Base-by-base conservation (phyloP, 2,329 filamentous ascomycete species). In the Sclerotinia spermophila region DNA sequence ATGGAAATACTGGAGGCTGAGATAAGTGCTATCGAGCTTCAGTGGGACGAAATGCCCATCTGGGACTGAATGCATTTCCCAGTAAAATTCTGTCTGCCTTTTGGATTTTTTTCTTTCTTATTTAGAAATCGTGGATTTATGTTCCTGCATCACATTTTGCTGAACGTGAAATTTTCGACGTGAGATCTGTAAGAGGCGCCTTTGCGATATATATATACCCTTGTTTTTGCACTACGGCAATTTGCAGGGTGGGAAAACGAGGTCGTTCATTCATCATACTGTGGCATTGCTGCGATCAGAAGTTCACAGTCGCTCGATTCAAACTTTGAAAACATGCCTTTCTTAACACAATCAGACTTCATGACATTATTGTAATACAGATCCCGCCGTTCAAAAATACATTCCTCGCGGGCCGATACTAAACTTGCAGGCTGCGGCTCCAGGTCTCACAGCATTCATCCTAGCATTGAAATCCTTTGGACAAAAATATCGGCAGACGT, bases 1-100 rank as follows among this genome's bases (percentile, higher is more conserved):
- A 68, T 68, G 70, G 70, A 60, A 70, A 48, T 42, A 44, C 27
- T 58, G 64, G 64, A 73, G 70, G 72, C 72, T 73, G 70, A 73
- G 62, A 67, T 68, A 27, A 38, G 58, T 48, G 61, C 53, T 48
- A 56, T 59, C 69, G 66, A 69, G 60, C 27, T 42, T 59, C 59
- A 56, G 53, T n/a, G 55, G 60, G 27, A 68, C 30, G 27, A 55
- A 69, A 64, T 40, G 17, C 59, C 44, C 59, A 69, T 55, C 21
- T 19, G 38, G 55, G 53, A 48, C 69, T 53, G 17, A 74, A 62
- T 70, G 58, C 59, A 66, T 67, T 64, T 65, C 71, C 15, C 30
- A 51, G 67, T 53, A 64, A 45, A 48, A 35, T 35, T 40, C 42
- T 65, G 48, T 69, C 59, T 21, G 35, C 45, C 21, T 55, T 65